These are phyloP conservation scores for Coprinopsis strossmayeri DNA, from an alignment of 768 basidiomycete species.

Conservation along the genomic window DNA sequence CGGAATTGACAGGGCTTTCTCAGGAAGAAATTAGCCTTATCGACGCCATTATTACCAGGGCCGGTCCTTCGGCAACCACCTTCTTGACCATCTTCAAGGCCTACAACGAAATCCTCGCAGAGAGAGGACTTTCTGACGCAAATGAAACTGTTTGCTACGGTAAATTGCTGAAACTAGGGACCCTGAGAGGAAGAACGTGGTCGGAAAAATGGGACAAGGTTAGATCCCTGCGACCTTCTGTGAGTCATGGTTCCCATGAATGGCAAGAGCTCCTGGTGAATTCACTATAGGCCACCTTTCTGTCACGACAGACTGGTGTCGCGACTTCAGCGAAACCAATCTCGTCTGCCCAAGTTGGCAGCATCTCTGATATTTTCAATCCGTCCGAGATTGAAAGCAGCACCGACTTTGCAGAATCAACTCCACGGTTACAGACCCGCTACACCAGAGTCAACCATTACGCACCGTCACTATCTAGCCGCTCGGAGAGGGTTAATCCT, in stretches of 20 bases:
- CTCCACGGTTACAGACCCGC: not conserved
- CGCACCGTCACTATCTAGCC: too few relatives aligned
- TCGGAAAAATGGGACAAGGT: slow-evolving; percentile 73
- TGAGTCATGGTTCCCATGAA: slow-evolving; percentile 6
- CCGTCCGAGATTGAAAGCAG: slow-evolving; percentile 1
- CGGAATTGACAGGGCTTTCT: slow-evolving; percentile 48
- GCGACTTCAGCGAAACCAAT: not conserved
- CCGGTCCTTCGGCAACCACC: slow-evolving; percentile 60
- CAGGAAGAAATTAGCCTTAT: slow-evolving; percentile 61
- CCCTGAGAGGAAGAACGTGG: slow-evolving; percentile 76
- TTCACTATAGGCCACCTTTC: too few relatives aligned
- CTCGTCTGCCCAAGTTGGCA: not conserved
- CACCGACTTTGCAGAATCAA: slow-evolving; percentile 2
- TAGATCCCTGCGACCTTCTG: slow-evolving; percentile 48
- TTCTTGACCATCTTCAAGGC: slow-evolving; percentile 82
- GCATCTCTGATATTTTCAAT: slow-evolving; percentile 2
- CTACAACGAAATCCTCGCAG: slow-evolving; percentile 72
- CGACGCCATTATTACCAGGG: slow-evolving; percentile 67
- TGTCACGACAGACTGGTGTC: too few relatives aligned
- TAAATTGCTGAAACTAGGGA: slow-evolving; percentile 77
- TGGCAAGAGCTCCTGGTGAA: too few relatives aligned
- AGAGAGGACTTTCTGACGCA: slow-evolving; percentile 61
- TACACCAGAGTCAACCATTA: not conserved
- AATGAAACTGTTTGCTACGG: slow-evolving; percentile 79
- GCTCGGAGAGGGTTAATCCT: too few relatives aligned